Evolutionary conservation across 2,329 filamentous ascomycete genomes (phyloP), one percentile per base, ranked within the genome.

Genomic region (Beauveria scarabaeidicola): DNA sequence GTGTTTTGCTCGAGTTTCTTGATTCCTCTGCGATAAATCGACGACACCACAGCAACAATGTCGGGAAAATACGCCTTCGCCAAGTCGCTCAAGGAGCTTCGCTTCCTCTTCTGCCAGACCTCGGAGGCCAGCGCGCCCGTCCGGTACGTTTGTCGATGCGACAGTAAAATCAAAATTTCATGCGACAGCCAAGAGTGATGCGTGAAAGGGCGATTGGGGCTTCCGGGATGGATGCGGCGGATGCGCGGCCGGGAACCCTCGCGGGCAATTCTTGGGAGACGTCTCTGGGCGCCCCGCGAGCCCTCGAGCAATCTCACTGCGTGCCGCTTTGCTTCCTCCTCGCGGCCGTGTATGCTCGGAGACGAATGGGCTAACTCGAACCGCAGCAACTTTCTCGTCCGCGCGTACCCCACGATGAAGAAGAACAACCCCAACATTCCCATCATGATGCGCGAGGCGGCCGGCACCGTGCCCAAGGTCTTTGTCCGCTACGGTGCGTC

Each of bases 341-440:
- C 9, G 10, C n/a, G 7, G 8, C 11, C 13, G 43, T 15, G 19
- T 46, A 7, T 10, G 2, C 11, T 46, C 19, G 5, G 5, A 15
- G 47, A 19, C 8, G 3, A 6, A 40, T 57, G 51, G 21, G 58
- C 66, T 66, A 62, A 66, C 61, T n/a, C 25, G n/a, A 21, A 25
- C 3, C 21, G 7, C 21, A 48, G 94, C 74, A 87, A 89, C 32
- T 99, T 99, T 78, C 82, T 99, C 66, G 88, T 87, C 65, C 86
- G 90, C 73, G 87, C 91, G 66, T 99, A 99, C 76, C 94, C 94
- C 51, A 94, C 90, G 62, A 97, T 99, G 93, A 99, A 99, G 86
- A 95, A 96, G 82, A 90, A 93, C 82, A 99, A 99, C 80, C 94
- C 94, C 60, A 80, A 89, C 75, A 92, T 84, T 52, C 94, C 94